Conservation (phyloP, 169 alveolate species). For the Sarcocystis neurona region DNA sequence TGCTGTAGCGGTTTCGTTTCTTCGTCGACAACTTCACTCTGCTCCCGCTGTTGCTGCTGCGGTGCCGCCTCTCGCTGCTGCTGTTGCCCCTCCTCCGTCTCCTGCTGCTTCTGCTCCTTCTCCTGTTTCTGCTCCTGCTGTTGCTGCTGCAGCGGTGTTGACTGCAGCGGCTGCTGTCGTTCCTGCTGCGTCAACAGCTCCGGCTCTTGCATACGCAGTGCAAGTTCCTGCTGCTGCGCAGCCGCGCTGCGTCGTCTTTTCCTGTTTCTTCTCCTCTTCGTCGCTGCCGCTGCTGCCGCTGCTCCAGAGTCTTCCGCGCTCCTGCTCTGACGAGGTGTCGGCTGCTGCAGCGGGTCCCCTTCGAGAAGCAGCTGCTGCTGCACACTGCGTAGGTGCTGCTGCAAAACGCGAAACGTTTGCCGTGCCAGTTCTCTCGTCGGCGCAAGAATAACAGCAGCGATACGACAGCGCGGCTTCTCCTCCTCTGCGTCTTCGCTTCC, state of each 20-base stretch:
- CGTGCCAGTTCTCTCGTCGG: slow-evolving; percentile 93
- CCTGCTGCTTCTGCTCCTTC: too few relatives aligned
- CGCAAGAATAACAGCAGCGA: slow-evolving; percentile 86
- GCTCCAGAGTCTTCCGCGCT: not conserved
- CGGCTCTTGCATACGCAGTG: too few relatives aligned
- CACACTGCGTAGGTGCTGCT: not conserved
- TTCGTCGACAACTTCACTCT: not conserved
- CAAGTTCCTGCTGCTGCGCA: too few relatives aligned
- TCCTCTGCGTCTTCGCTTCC: not conserved
- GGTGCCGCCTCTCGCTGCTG: not conserved
- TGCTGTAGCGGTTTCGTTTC: not conserved
- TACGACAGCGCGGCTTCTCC: slow-evolving; percentile 60
- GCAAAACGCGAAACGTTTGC: slow-evolving; percentile 76
- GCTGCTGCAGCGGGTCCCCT: not conserved
- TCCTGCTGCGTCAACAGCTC: too few relatives aligned
- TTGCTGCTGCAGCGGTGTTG: too few relatives aligned
- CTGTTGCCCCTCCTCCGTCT: too few relatives aligned
- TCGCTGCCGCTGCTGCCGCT: not conserved
- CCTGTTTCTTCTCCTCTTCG: not conserved
- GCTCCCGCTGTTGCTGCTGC: not conserved
- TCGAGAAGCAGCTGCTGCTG: not conserved
- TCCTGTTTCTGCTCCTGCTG: not conserved
- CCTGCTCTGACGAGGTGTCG: not conserved
- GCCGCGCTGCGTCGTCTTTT: not conserved
- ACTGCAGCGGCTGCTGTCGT: too few relatives aligned